Evolutionary conservation across 306 rosid genomes (phyloP).

Genomic region (Psophocarpus tetragonolobus): DNA sequence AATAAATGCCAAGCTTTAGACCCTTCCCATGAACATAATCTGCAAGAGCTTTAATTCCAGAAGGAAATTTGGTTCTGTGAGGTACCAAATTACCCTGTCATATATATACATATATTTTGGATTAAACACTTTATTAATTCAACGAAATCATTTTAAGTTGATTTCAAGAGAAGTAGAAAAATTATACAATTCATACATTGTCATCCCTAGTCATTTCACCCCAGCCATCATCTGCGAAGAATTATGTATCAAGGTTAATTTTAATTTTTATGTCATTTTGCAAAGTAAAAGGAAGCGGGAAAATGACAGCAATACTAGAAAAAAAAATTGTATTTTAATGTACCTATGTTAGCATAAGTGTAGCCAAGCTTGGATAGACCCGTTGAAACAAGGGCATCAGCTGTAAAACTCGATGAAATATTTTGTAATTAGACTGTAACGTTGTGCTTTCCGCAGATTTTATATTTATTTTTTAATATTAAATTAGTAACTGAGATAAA

Average conservation of each 20-base stretch:
- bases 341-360: conserved; percentile 83
- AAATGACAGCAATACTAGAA: background rate
- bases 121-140: background rate
- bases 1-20: conserved; percentile 88
- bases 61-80: conserved; percentile 71
- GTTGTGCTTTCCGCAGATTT: background rate
- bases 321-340: background rate
- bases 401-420: conserved; percentile 44
- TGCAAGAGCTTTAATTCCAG: conserved; percentile 89
- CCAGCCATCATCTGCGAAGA: conserved; percentile 88
- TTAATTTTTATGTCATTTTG: background rate
- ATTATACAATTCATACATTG: conserved; percentile 41
- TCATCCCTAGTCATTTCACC: conserved; percentile 72
- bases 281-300: background rate
- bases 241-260: background rate
- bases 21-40: conserved; percentile 89
- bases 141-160: background rate
- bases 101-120: background rate
- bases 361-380: conserved; percentile 90
- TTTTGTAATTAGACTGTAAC: background rate
- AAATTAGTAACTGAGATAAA: background rate
- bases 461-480: background rate
- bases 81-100: conserved; percentile 68
- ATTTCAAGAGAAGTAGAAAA: background rate
- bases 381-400: conserved; percentile 82